Base-by-base conservation (phyloP, 495 filamentous ascomycete species). In the Aspergillus panamensis region DNA sequence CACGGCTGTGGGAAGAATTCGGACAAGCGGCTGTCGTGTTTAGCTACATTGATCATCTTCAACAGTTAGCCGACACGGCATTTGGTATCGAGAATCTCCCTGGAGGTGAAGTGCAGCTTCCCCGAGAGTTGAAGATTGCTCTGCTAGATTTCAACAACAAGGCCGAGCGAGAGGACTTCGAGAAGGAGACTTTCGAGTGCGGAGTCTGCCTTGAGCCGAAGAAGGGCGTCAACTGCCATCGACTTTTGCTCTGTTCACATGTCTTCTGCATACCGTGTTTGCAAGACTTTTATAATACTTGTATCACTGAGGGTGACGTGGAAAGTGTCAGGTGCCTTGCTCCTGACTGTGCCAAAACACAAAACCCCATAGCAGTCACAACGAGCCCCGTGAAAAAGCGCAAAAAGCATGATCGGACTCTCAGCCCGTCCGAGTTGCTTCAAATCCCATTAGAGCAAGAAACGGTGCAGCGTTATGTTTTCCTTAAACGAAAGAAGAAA, bases 141-240 rank as follows among this genome's bases (percentile, higher is more conserved):
- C 74, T 97, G n/a, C 66, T 96, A 39, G 87, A 91, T 55, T 92
- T 88, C 64, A 87, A 96, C 65, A 84, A 82, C 50, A 83, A 85
- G 49, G 85, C 88, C 1, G 86, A 86, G 61, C 78, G 81, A 14
- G 81, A 84, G 20, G 84, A 82, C 13, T 98, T 97, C 60, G 86
- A 92, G 57, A 82, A 84, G 53, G 89, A 85, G 53, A 96, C 91
- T 0, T 97, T 92, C 62, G 86, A 94, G 43, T 98, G 94, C 63
- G 90, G 87, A 0, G 84, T 98, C 10, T 98, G 94, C 68, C 76
- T 95, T 37, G 92, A 97, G 68, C 91, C 92, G 0, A 97, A 97
- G 68, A 97, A 96, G 70, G 94, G 94, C 4, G 62, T 74, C 0
- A 82, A 77, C 21, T 97, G 94, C 70, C 87, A 97, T 71, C 81